Evolutionary conservation across 202 grass and related monocot genomes (phyloP).

Genomic region (Eragrostis tef): DNA sequence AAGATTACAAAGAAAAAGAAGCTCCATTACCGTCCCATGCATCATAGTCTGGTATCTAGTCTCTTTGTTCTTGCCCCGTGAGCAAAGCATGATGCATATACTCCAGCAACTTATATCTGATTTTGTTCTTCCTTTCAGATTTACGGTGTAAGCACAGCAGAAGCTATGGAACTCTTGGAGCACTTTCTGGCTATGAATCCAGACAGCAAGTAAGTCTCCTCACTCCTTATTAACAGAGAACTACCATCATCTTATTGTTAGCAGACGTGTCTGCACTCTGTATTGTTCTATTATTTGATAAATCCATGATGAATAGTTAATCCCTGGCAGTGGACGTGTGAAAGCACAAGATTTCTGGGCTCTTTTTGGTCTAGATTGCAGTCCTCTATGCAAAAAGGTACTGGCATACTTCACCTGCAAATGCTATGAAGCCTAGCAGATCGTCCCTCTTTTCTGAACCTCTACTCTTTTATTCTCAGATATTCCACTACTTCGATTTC

Average conservation of each 20-base stretch:
- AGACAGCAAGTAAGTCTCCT: conserved; percentile 61
- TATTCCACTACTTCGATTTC: conserved; percentile 84
- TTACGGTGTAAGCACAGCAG: conserved; percentile 83
- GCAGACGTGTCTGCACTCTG: background rate
- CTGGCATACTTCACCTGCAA: background rate
- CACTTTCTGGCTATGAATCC: conserved; percentile 83
- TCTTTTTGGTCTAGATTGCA: conserved; percentile 73
- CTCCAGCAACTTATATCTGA: conserved; percentile 13
- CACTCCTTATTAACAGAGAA: background rate
- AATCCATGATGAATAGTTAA: conserved; percentile 34
- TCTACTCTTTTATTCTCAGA: conserved; percentile 48
- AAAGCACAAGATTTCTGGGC: conserved; percentile 69
- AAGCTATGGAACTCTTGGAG: conserved; percentile 80
- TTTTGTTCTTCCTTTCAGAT: conserved; percentile 52
- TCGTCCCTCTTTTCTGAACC: conserved; percentile 22
- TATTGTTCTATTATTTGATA: background rate
- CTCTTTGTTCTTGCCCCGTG: background rate
- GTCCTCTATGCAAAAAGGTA: conserved; percentile 80
- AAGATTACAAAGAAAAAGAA: too few species aligned
- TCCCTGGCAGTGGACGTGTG: conserved; percentile 71
- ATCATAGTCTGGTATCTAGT: background rate
- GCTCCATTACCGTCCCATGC: background rate
- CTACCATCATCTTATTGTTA: conserved; percentile 4
- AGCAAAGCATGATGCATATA: conserved; percentile 20
- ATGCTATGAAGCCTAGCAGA: background rate